These are phyloP conservation scores for Candida tetrigidarum DNA, from an alignment of 1,139 yeast species.

Conservation along the genomic window DNA sequence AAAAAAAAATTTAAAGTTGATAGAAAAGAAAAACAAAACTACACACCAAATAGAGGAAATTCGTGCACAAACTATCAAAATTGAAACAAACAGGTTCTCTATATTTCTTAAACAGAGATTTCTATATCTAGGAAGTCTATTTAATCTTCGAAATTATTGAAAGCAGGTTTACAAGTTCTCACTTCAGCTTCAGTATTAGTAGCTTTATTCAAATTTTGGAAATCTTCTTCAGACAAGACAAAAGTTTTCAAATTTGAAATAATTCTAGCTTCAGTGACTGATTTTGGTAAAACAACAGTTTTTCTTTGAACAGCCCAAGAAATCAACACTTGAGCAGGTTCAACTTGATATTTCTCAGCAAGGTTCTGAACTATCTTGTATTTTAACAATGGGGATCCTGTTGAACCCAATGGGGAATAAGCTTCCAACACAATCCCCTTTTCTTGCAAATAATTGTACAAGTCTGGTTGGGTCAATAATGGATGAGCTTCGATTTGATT, in stretches of 20 bases:
- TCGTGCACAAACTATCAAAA: background rate
- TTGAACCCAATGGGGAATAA: slow-evolving; percentile 63
- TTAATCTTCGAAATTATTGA: slow-evolving; percentile 27
- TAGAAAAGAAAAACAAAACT: background rate
- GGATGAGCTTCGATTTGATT: slow-evolving; percentile 68
- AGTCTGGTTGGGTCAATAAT: slow-evolving; percentile 54
- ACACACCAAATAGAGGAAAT: background rate
- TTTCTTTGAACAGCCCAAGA: slow-evolving; percentile 61
- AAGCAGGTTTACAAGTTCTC: slow-evolving; percentile 34
- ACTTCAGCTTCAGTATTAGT: slow-evolving; percentile 32
- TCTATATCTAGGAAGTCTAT: background rate
- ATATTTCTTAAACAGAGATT: background rate
- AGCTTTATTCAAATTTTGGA: slow-evolving; percentile 35
- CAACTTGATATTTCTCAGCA: slow-evolving; percentile 47
- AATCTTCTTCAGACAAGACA: slow-evolving; percentile 35
- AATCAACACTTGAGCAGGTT: slow-evolving; percentile 49
- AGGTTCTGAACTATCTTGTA: slow-evolving; percentile 43
- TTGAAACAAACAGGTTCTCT: background rate
- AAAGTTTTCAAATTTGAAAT: slow-evolving; percentile 37
- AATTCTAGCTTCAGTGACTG: slow-evolving; percentile 43
- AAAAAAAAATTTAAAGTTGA: background rate
- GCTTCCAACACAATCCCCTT: slow-evolving; percentile 56
- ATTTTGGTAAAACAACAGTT: slow-evolving; percentile 58
- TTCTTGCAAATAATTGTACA: slow-evolving; percentile 45
- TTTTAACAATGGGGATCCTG: slow-evolving; percentile 55